These are phyloP conservation scores for Vigna angularis DNA, from an alignment of 306 rosid species.

Conservation along the genomic window DNA sequence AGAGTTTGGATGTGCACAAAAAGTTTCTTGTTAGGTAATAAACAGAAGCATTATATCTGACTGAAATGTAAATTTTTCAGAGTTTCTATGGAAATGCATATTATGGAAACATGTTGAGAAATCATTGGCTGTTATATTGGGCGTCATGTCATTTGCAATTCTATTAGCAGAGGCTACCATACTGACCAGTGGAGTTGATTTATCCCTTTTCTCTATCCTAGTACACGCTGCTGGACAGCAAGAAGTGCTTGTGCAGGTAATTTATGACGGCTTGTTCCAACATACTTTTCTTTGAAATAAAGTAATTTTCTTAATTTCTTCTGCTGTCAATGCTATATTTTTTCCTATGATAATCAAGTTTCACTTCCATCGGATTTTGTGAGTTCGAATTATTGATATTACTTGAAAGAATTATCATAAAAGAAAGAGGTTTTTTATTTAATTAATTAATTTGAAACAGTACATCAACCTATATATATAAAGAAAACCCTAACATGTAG, in stretches of 20 bases:
- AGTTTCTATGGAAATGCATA: conserved; percentile 91
- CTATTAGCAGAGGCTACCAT: conserved; percentile 95
- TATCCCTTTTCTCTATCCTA: conserved; percentile 89
- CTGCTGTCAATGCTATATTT: background rate
- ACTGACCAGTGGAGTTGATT: conserved; percentile 72
- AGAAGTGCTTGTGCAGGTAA: conserved; percentile 89
- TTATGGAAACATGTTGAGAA: conserved; percentile 73
- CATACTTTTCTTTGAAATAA: conserved; percentile 16
- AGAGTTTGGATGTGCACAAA: background rate
- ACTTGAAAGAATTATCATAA: too few species aligned
- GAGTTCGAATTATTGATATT: background rate
- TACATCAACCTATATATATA: too few species aligned
- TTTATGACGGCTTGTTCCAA: conserved; percentile 6
- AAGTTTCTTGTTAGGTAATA: background rate
- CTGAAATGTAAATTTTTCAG: conserved; percentile 54
- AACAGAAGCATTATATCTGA: conserved; percentile 33
- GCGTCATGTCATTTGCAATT: conserved; percentile 80
- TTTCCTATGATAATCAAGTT: background rate
- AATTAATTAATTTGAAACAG: too few species aligned
- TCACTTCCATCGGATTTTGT: conserved; percentile 3
- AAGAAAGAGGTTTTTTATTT: too few species aligned
- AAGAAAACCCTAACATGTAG: too few species aligned
- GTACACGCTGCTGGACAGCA: conserved; percentile 67
- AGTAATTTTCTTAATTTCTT: background rate
- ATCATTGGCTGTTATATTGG: conserved; percentile 71